Evolutionary conservation across 148 eudicot genomes (phyloP).

Genomic region (Hydrangea macrophylla): DNA sequence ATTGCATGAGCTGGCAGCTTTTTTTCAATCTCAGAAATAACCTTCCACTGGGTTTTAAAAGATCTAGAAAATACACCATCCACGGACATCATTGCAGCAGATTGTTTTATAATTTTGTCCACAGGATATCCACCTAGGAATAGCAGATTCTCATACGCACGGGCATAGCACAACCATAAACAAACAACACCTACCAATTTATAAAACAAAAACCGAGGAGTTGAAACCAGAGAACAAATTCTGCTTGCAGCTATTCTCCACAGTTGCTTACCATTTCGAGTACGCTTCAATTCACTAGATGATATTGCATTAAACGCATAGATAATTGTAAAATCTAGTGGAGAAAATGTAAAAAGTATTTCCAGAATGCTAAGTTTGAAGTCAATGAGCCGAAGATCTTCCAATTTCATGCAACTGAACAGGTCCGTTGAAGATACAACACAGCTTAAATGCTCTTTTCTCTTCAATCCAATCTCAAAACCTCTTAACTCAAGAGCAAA

Average conservation of each 20-base stretch:
- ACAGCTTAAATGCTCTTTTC: slow-evolving; percentile 33
- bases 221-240: slow-evolving; percentile 37
- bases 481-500: slow-evolving; percentile 40
- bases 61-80: slow-evolving; percentile 27
- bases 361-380: slow-evolving; percentile 47
- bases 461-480: slow-evolving; percentile 49
- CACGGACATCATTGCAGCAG: slow-evolving; percentile 34
- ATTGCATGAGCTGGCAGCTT: slow-evolving; percentile 66
- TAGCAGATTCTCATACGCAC: slow-evolving; percentile 54
- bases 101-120: slow-evolving; percentile 25
- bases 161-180: slow-evolving; percentile 56
- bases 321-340: slow-evolving; percentile 44
- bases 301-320: slow-evolving; percentile 33
- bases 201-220: slow-evolving; percentile 39
- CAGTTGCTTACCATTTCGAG: slow-evolving; percentile 69
- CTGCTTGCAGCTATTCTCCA: slow-evolving; percentile 75
- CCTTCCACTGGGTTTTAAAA: slow-evolving; percentile 45
- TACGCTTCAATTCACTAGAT: slow-evolving; percentile 25
- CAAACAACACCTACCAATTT: slow-evolving; percentile 42
- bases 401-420: slow-evolving; percentile 34
- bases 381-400: slow-evolving; percentile 49
- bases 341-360: slow-evolving; percentile 52
- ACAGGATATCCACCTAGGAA: slow-evolving; percentile 56
- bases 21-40: slow-evolving; percentile 62
- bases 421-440: slow-evolving; percentile 46